phyloP scores from a whole-genome alignment of 2,329 filamentous ascomycete genomes.

The Cordyceps farinosa region DNA sequence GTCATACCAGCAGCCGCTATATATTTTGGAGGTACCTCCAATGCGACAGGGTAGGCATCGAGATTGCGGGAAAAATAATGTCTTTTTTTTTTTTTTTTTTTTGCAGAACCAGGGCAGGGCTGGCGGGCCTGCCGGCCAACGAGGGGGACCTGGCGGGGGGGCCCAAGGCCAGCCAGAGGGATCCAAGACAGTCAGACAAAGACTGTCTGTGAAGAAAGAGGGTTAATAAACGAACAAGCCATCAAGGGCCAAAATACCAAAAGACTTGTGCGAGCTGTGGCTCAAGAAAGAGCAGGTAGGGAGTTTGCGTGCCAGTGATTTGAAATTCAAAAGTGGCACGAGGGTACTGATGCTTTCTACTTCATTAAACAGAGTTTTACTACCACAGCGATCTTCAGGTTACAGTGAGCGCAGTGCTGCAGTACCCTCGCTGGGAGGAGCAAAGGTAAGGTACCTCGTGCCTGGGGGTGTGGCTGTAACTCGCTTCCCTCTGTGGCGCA shows the following conservation, averaged over 20 bases:
- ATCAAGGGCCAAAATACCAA: too few species aligned
- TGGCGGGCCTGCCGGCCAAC: slow-evolving; percentile 1
- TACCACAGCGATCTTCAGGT: too few species aligned
- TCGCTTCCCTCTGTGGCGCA: not conserved
- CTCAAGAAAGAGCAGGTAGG: too few species aligned
- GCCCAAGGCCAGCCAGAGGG: not conserved
- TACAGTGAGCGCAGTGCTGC: not conserved
- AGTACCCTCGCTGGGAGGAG: not conserved
- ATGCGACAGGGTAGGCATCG: not conserved
- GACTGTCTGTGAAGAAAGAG: too few species aligned
- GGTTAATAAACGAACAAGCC: too few species aligned
- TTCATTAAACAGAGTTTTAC: too few species aligned
- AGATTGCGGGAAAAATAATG: not conserved
- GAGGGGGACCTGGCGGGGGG: not conserved
- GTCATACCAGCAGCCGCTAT: not conserved
- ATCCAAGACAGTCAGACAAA: not conserved
- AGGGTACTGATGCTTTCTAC: too few species aligned
- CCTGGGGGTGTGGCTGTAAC: not conserved
- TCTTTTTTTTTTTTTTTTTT: not conserved
- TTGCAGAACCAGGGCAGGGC: not conserved
- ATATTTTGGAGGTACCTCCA: not conserved
- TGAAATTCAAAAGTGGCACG: too few species aligned
- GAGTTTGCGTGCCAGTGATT: too few species aligned
- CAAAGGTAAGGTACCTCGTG: not conserved
- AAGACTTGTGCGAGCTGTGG: too few species aligned